These are phyloP conservation scores for Geotrichum carabidarum DNA, from an alignment of 1,139 yeast species.

Conservation along the genomic window DNA sequence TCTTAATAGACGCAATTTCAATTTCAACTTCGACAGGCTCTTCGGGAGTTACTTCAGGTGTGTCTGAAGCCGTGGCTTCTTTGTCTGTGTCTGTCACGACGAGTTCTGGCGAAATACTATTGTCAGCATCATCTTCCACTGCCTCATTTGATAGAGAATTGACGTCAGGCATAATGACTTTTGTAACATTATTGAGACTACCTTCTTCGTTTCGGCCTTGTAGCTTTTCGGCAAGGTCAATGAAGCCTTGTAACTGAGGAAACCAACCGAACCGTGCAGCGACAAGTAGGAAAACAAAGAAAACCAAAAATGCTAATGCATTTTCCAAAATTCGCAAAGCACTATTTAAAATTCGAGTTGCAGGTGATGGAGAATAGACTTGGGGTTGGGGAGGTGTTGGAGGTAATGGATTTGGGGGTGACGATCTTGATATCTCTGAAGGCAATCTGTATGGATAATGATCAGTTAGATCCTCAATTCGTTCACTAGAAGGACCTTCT, in stretches of 20 bases:
- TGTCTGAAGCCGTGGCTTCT: neutral
- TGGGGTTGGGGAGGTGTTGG: constrained; percentile 22
- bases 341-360: constrained; percentile 26
- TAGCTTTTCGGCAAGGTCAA: constrained; percentile 9
- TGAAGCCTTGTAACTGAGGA: constrained; percentile 34
- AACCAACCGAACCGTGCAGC: constrained; percentile 42
- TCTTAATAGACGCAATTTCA: neutral
- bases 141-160: too few relatives aligned
- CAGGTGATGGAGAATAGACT: constrained; percentile 20
- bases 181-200: neutral
- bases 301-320: constrained; percentile 42
- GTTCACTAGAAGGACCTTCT: constrained; percentile 17
- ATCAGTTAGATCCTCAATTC: constrained; percentile 5
- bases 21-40: neutral
- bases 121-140: neutral
- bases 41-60: neutral
- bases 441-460: constrained; percentile 12
- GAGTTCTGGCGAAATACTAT: neutral
- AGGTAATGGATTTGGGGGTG: constrained; percentile 21
- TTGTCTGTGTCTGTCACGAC: neutral
- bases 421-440: constrained; percentile 17
- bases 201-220: neutral
- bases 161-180: neutral
- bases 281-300: constrained; percentile 35
- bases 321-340: constrained; percentile 45